Percentiles rank a stretch among this genome's conserved stretches.
phyloP scores from a whole-genome alignment of 495 filamentous ascomycete genomes.

The Peziza echinospora region DNA sequence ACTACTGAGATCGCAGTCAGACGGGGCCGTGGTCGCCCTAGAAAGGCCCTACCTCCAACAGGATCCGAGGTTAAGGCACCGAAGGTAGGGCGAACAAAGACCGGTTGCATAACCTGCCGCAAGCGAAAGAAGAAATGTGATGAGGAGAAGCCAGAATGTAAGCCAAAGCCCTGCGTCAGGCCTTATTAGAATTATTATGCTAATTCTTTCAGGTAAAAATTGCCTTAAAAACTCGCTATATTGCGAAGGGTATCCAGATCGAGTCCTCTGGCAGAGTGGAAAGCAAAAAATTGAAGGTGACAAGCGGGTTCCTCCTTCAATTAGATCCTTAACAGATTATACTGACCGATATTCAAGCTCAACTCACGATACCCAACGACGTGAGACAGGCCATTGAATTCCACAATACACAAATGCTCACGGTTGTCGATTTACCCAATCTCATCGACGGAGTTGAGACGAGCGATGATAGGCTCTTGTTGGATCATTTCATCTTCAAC shows the following conservation, averaged over 20 bases:
- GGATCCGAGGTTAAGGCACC: slow-evolving; percentile 37
- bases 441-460: slow-evolving; percentile 77
- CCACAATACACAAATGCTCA: neutral
- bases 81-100: slow-evolving; percentile 84
- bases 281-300: slow-evolving; percentile 19
- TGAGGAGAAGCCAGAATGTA: slow-evolving; percentile 73
- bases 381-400: neutral
- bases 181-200: neutral
- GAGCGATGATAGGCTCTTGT: slow-evolving; percentile 57
- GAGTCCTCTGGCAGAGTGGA: slow-evolving; percentile 50
- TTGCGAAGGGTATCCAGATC: slow-evolving; percentile 83
- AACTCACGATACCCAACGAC: too few species aligned
- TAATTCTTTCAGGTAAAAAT: slow-evolving; percentile 40
- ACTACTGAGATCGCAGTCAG: too few species aligned
- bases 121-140: slow-evolving; percentile 95
- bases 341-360: too few species aligned
- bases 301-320: neutral
- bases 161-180: slow-evolving; percentile 23
- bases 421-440: slow-evolving; percentile 38
- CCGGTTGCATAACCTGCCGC: slow-evolving; percentile 79
- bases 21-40: slow-evolving; percentile 52
- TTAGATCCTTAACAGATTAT: neutral
- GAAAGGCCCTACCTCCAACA: slow-evolving; percentile 54
- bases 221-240: slow-evolving; percentile 87
- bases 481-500: slow-evolving; percentile 68